Percentiles rank a stretch among this genome's conserved stretches.
phyloP scores from a whole-genome alignment of 306 rosid genomes.

The Quercus berberidifolia region DNA sequence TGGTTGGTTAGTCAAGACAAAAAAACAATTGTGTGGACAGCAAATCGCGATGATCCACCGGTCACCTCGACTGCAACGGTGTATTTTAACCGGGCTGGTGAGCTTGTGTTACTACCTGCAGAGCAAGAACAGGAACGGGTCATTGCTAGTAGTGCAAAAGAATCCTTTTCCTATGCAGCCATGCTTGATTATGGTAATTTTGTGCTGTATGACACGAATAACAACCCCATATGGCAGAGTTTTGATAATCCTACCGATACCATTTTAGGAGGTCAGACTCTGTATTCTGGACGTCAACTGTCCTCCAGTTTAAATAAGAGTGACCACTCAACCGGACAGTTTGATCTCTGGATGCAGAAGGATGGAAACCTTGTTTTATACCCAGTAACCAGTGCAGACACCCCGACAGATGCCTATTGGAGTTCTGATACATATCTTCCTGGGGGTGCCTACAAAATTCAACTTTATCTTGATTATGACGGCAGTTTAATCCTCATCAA shows the following conservation, averaged over 20 bases:
- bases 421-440: accelerated
- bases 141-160: background rate
- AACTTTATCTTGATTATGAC: background rate
- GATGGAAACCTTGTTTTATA: background rate
- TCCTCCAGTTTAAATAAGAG: background rate
- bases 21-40: no score
- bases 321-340: background rate
- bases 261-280: background rate
- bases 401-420: accelerated
- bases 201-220: background rate
- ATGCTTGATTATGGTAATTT: background rate
- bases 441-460: accelerated
- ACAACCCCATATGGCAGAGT: background rate
- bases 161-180: accelerated
- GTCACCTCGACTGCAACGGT: no score
- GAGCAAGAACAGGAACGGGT: background rate
- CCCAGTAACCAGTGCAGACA: background rate
- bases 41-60: no score
- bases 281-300: background rate
- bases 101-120: no score
- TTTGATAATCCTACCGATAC: background rate
- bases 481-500: accelerated
- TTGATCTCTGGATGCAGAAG: background rate
- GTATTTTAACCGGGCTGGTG: no score
- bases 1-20: no score